Evolutionary conservation across 73 alveolate genomes (phyloP).

Genomic region (Paramecium tetraurelia): DNA sequence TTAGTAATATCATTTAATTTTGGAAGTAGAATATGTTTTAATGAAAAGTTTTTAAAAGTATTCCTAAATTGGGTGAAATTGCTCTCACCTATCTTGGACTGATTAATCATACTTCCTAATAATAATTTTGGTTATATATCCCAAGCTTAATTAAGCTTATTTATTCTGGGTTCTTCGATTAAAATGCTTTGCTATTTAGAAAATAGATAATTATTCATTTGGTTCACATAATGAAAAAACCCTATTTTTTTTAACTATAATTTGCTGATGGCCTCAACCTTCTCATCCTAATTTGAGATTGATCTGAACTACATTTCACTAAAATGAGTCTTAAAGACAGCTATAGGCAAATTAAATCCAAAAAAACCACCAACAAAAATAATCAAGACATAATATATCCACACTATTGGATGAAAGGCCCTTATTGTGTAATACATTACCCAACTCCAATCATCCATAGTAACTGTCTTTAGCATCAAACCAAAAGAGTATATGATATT

Average conservation of each 20-base stretch:
- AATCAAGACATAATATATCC: constrained; percentile 25
- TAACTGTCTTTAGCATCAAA: background rate
- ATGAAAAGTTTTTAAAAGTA: background rate
- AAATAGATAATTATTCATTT: background rate
- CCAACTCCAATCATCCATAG: constrained; percentile 30
- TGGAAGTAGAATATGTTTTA: background rate
- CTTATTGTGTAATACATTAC: constrained; percentile 11
- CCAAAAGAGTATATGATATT: background rate
- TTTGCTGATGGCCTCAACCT: background rate
- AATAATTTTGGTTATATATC: background rate
- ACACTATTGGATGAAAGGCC: background rate
- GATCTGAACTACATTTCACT: background rate
- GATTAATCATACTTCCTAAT: background rate
- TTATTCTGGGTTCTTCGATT: background rate
- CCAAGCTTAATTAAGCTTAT: background rate
- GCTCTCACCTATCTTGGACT: background rate
- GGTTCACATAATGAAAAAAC: background rate
- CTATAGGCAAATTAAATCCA: constrained; percentile 22
- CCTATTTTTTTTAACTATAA: background rate
- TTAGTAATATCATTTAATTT: background rate
- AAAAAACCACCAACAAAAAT: constrained; percentile 27
- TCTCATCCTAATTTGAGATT: background rate
- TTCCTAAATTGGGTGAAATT: background rate
- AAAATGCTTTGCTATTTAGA: background rate
- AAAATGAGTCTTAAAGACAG: constrained; percentile 8